phyloP scores from a whole-genome alignment of 1,284 basidiomycete species.

The Meira nashicola region DNA sequence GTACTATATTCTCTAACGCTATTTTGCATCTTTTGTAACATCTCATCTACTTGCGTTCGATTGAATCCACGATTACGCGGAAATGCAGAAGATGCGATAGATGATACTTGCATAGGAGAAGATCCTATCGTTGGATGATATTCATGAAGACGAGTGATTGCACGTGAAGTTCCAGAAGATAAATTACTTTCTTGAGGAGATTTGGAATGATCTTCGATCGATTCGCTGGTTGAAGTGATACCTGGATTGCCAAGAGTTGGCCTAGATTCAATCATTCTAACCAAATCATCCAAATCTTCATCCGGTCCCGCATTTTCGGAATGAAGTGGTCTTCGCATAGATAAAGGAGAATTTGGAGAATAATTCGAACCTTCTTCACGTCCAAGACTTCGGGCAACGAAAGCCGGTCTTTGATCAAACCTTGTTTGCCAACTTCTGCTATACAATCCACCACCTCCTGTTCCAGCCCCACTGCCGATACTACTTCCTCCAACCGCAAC shows the following conservation, averaged over 20 bases:
- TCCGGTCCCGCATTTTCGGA: conserved; percentile 15
- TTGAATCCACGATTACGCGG: conserved; percentile 15
- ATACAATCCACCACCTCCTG: conserved; percentile 18
- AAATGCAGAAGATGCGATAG: not conserved
- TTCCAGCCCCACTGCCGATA: conserved; percentile 6
- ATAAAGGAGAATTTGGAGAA: not conserved
- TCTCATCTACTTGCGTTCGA: conserved; percentile 34
- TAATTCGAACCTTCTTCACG: conserved; percentile 4
- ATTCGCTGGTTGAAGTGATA: not conserved
- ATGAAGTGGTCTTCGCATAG: not conserved
- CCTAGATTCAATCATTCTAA: conserved; percentile 29
- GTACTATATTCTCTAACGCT: conserved; percentile 18
- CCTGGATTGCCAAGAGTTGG: conserved; percentile 16
- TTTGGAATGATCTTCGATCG: no score
- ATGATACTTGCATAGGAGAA: no score
- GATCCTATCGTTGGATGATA: no score
- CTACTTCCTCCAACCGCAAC: conserved; percentile 6
- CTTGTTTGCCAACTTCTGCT: conserved; percentile 35
- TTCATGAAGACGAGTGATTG: no score
- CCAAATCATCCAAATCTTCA: conserved; percentile 38
- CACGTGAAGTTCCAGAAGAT: no score
- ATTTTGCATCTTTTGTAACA: conserved; percentile 37
- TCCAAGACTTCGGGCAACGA: conserved; percentile 7
- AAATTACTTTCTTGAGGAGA: no score
- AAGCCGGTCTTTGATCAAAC: conserved; percentile 34